Base-by-base conservation (phyloP, 1,284 basidiomycete species). In the Coniferiporia sulphurascens region DNA sequence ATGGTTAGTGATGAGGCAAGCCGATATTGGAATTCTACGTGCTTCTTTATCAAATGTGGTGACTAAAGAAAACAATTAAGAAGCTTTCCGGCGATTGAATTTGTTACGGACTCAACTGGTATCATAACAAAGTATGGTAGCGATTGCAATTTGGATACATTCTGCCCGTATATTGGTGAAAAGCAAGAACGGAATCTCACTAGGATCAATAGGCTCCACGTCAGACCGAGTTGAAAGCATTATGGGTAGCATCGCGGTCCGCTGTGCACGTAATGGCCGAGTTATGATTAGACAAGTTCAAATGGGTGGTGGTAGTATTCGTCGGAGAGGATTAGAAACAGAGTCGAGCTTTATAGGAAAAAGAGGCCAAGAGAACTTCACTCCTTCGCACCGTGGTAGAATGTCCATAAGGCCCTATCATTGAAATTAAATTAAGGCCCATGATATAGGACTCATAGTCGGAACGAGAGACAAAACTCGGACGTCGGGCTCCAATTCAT, bases 161-260 rank as follows among this genome's bases (percentile, higher is more conserved):
- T 13, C 8, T 12, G 2, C n/a, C 3, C 8, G 12, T 3, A 3
- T 7, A 43, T 3, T 43, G 10, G 10, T 2, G 12, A 7, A 43
- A n/a, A n/a, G 2, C 41, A 2, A 43, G n/a, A 7, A 7, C 41
- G 41, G 41, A 49, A 49, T 13, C n/a, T 49, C 48, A 12, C 13
- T 6, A 5, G 21, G 48, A 19, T 49, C 48, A 15, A 22, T 19
- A 8, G 12, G 15, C 19, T 49, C 48, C 12, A 43, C 41, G n/a
- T 58, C 8, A 32, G 27, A 8, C 55, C 65, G 41, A 43, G n/a
- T 43, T 43, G 4, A 67, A 27, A 9, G 73, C 46, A 27, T 66
- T 61, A 64, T 79, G 77, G 32, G 81, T 69, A 59, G 82, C 73
- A 41, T 27, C 27, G 41, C n/a, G 8, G n/a, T n/a, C n/a, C n/a